Base-by-base conservation (phyloP, 768 basidiomycete species). In the Paxillus ammoniavirescens region DNA sequence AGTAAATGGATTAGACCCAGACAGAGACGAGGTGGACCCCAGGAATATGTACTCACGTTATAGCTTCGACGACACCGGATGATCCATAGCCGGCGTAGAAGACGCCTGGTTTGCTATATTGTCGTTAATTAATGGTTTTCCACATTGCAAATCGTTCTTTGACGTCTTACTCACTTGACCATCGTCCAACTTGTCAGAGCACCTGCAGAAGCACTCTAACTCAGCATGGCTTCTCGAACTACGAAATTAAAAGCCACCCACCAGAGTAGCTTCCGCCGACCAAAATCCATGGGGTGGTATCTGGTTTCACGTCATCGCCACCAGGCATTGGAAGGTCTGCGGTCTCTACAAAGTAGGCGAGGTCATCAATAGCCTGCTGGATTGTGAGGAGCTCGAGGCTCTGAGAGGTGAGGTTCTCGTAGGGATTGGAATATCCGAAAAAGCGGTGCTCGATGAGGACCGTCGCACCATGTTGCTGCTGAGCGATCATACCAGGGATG, bases 381-480 rank as follows among this genome's bases (percentile, higher is more conserved):
- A 90, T 77, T 1, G 85, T 89, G 64, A 84, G 84, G 12, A 81
- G 58, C 43, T 71, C 68, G 42, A 90, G 70, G 61, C 83, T 87
- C 59, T 77, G 67, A 30, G 78, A 78, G 33, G 73, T 79, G 26
- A 90, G 76, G 64, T 89, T 76, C 17, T 77, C 72, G 45, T 75
- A 77, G 4, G 88, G 88, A 63, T 88, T 91, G 53, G 87, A 89
- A n/a, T 79, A 68, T 13, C 88, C 88, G 56, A 83, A 89, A 74
- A 84, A 91, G 21, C 89, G 78, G 61, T 90, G 88, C 61, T 90
- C 87, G 23, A 89, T 55, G 28, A 89, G 71, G 57, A 89, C 73
- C 5, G 80, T 77, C 15, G 81, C 81, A 18, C 83, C 87, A 35
- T 79, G 79, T 53, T 86, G 75, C 64, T 84, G 82, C 62, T 86